Evolutionary conservation across 2,329 filamentous ascomycete species (phyloP), one percentile per base, ranked within the genome.

Genomic region (Tolypocladium capitatum): DNA sequence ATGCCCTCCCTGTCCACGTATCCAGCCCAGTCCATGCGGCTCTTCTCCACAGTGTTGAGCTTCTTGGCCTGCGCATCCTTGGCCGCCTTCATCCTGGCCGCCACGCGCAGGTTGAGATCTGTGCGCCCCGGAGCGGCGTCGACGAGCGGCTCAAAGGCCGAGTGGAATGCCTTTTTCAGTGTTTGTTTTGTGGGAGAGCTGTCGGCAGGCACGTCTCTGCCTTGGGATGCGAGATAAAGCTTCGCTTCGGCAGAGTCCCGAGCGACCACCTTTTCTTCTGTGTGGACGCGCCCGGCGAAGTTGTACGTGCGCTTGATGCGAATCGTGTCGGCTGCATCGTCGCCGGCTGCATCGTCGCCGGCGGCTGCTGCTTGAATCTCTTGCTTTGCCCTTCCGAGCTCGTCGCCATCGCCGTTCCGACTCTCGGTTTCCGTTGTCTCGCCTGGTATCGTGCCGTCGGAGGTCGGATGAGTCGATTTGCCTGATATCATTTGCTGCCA

Each of bases 1-100:
- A 84, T 81, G 9, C 81, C 81, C 62, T 83, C 81, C 61, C 81
- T 77, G 64, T 85, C 81, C 49, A 85, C 81, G 56, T 76, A 84
- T 13, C 80, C 80, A 3, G 81, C 81, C 81, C 81, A 85, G 63
- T 85, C 81, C 75, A 85, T 81, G 46, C 79, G 73, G 56, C 79
- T 83, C 72, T 84, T 84, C 65, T 85, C 80, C 16, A 84, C 78
- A 16, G 80, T 82, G 59, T 81, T 85, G 54, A 84, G 68, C 60
- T 84, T 84, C 69, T 76, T 79, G 44, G 78, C 74, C 50, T 74
- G 70, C 16, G 70, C 70, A 41, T 65, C 66, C 49, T 70, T 73
- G 46, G 68, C 70, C 45, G 73, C 69, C 55, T 68, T 67, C 46
- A 74, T 64, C 34, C 73, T 62, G 34, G 69, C 65, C 10, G 70